Evolutionary conservation across 306 rosid genomes (phyloP), one percentile per base, ranked within the genome.

Genomic region (Begonia masoniana): DNA sequence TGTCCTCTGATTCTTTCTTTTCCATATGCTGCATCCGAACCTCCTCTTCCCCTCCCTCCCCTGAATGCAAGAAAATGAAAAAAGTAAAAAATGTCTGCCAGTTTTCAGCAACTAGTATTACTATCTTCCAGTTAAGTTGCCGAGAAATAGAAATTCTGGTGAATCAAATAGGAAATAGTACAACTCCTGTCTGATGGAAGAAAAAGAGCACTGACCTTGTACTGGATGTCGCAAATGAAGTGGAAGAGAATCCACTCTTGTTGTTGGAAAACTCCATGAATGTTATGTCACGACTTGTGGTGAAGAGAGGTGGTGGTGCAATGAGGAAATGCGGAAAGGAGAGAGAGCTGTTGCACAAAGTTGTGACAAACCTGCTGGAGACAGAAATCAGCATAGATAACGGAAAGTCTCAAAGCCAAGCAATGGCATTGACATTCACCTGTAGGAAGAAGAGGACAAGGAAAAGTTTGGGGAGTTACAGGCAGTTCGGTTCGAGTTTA

Each of bases 1-100:
- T 76, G 83, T 12, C 83, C 80, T 49, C 76, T 65, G 50, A 74
- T 55, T 64, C 75, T 73, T 43, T 68, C 84, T 73, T 76, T 51
- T 12, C 70, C 76, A 51, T 48, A 72, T 60, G 60, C 73, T 78
- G 56, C 68, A 55, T 79, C 81, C 63, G 54, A 67, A 41, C 65
- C 75, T 68, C 73, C 62, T 72, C 81, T 78, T 46, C 76, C 64
- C 35, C 80, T 77, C 54, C 70, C 80, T 52, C 62, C 15, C 59
- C 41, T 42, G 12, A 54, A 60, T 9, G 12, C 41, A 23, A 41
- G 31, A 7, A 11, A 51, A 16, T 15, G 6, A 36, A 49, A 16
- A 59, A 4, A 24, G 15, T 12, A 43, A 50, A 41, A 10, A 48
- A 55, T 15, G 48, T 39, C 50, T 9, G 10, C 26, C 16, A 62